phyloP scores from a whole-genome alignment of 1,284 basidiomycete species.

The Apiotrichum sp. region DNA sequence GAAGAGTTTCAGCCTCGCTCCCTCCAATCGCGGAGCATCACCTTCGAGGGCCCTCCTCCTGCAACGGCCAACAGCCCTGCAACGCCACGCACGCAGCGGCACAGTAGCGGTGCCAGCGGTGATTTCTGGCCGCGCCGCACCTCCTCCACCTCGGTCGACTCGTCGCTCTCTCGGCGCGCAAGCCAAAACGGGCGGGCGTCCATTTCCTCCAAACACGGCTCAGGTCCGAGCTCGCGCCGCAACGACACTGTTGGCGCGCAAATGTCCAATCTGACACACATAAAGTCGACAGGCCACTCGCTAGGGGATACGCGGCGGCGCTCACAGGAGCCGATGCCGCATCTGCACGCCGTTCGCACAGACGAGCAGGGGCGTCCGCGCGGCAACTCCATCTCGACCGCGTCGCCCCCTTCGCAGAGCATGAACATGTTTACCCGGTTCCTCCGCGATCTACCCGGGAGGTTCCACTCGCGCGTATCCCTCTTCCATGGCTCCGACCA shows the following conservation, averaged over 20 bases:
- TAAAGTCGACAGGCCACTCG: not conserved
- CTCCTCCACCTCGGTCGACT: not conserved
- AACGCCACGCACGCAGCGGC: no score
- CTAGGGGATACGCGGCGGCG: not conserved
- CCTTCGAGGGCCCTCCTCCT: not conserved
- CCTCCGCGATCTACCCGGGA: conserved; percentile 31
- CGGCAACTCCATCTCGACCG: not conserved
- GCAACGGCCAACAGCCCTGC: no score
- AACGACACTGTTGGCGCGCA: not conserved
- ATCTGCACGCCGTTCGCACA: no score
- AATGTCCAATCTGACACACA: not conserved
- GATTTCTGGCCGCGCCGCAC: not conserved
- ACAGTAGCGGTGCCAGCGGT: no score
- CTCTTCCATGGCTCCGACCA: conserved; percentile 3
- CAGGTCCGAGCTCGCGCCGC: not conserved
- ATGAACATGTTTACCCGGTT: conserved; percentile 24
- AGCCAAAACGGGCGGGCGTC: not conserved
- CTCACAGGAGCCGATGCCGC: not conserved
- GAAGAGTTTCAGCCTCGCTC: not conserved
- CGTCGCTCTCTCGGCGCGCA: not conserved
- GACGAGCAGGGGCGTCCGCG: not conserved
- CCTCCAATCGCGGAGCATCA: not conserved
- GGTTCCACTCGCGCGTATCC: conserved; percentile 23
- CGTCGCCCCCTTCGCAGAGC: not conserved
- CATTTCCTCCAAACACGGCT: no score